phyloP scores from a whole-genome alignment of 163 green algal genomes.

The Chlorella variabilis region DNA sequence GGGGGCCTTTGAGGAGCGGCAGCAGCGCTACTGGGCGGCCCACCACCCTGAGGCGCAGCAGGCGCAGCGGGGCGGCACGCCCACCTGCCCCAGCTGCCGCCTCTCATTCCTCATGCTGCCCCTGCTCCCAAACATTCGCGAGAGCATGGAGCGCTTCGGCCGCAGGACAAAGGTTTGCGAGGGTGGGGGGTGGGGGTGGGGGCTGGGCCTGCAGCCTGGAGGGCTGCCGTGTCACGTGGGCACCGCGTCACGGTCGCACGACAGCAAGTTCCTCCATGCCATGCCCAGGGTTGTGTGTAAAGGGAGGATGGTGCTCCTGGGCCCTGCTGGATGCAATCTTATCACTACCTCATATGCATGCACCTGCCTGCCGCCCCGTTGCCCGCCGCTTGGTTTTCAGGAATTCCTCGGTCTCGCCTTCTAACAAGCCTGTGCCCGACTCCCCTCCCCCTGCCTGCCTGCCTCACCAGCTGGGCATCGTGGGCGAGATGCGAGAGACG shows the following conservation, averaged over 20 bases:
- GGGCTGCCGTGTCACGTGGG: too few relatives aligned
- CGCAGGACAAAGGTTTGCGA: conserved; percentile 1
- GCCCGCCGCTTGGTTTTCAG: too few relatives aligned
- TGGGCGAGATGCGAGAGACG: conserved; percentile 29
- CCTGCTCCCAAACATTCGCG: conserved; percentile 7
- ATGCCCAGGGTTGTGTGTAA: too few relatives aligned
- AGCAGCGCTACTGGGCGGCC: conserved; percentile 1
- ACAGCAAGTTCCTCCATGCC: too few relatives aligned
- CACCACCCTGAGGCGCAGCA: conserved; percentile 1
- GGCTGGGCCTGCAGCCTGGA: background rate
- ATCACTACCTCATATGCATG: background rate
- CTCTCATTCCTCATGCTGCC: conserved; percentile 30
- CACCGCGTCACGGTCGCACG: too few relatives aligned
- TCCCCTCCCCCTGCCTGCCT: background rate
- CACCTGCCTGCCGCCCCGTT: too few relatives aligned
- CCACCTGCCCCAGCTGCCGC: background rate
- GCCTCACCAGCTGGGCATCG: conserved; percentile 23
- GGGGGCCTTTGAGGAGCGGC: conserved; percentile 1
- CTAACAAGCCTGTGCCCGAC: background rate
- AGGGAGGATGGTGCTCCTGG: too few relatives aligned
- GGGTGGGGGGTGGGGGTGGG: background rate
- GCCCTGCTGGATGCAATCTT: too few relatives aligned
- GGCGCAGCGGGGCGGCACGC: background rate
- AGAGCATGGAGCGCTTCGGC: background rate
- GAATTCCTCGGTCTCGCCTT: too few relatives aligned